Conservation (phyloP, 2,329 filamentous ascomycete genomes). For the Talaromyces sp. region DNA sequence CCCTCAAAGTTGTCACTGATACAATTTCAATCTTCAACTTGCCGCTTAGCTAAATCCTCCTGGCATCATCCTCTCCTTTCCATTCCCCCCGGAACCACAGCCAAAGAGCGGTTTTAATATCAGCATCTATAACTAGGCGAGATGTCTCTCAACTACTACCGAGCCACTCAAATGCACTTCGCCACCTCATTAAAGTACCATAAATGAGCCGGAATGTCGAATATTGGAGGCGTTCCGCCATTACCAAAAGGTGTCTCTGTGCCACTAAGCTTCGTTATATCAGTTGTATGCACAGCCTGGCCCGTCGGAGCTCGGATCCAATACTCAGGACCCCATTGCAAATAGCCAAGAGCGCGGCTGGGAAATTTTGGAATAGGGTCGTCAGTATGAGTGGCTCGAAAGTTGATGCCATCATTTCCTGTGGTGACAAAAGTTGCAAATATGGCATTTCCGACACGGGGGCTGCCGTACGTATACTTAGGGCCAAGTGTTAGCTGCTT, state of each 20-base stretch:
- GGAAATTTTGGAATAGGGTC: conserved; percentile 41
- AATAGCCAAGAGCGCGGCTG: conserved; percentile 30
- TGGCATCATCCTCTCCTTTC: no score
- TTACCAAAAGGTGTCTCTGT: conserved; percentile 31
- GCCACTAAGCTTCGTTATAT: conserved; percentile 12
- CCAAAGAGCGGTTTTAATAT: not conserved
- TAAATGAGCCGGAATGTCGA: conserved; percentile 30
- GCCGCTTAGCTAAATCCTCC: not conserved
- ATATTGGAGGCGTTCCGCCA: conserved; percentile 25
- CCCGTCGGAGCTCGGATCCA: conserved; percentile 37
- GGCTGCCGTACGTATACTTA: conserved; percentile 44
- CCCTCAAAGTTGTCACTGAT: not conserved
- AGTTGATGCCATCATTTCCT: conserved; percentile 25
- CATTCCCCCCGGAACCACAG: not conserved
- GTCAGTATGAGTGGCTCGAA: conserved; percentile 38
- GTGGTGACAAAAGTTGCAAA: conserved; percentile 40
- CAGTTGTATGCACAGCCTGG: conserved; percentile 28
- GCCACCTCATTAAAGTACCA: conserved; percentile 29
- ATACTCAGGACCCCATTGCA: conserved; percentile 40
- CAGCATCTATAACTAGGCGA: not conserved
- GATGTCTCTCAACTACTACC: not conserved
- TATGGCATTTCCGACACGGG: conserved; percentile 40
- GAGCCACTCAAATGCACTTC: not conserved
- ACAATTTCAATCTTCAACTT: not conserved
- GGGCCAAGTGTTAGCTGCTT: not conserved